These are phyloP conservation scores for Tricholoma bakamatsutake DNA, from an alignment of 768 basidiomycete species.

Conservation along the genomic window DNA sequence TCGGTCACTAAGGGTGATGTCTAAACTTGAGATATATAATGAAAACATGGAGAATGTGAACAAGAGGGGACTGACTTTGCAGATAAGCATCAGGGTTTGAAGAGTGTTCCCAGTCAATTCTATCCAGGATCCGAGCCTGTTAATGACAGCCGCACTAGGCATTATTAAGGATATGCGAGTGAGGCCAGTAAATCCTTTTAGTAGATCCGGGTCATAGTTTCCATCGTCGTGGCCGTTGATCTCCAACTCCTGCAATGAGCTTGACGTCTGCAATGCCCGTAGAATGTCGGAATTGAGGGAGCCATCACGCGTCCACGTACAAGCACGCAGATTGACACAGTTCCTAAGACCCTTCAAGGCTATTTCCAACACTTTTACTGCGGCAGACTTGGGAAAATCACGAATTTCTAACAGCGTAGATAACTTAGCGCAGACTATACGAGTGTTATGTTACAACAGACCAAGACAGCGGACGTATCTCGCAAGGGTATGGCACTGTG, in stretches of 20 bases:
- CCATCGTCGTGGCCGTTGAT: constrained; percentile 62
- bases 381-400: constrained; percentile 58
- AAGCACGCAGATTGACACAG: constrained; percentile 54
- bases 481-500: constrained; percentile 50
- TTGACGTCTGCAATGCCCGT: constrained; percentile 37
- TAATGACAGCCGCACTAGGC: constrained; percentile 55
- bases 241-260: constrained; percentile 50
- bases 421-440: neutral
- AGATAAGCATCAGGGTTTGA: constrained; percentile 57
- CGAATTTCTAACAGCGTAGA: constrained; percentile 48
- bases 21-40: constrained; percentile 28
- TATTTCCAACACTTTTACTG: constrained; percentile 29
- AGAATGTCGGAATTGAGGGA: constrained; percentile 59
- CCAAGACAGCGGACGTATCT: constrained; percentile 53
- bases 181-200: constrained; percentile 47
- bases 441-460: constrained; percentile 20
- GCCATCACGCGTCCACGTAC: constrained; percentile 79
- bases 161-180: constrained; percentile 64
- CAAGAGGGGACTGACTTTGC: constrained; percentile 43
- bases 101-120: constrained; percentile 38
- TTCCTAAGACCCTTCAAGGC: constrained; percentile 52
- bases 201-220: constrained; percentile 47
- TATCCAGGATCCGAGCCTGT: constrained; percentile 48
- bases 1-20: constrained; percentile 57
- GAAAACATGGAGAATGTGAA: neutral